Percentiles rank a stretch among this genome's conserved stretches.
Evolutionary conservation across 2,329 filamentous ascomycete species (phyloP).

Genomic region (Podosphaera fusca): DNA sequence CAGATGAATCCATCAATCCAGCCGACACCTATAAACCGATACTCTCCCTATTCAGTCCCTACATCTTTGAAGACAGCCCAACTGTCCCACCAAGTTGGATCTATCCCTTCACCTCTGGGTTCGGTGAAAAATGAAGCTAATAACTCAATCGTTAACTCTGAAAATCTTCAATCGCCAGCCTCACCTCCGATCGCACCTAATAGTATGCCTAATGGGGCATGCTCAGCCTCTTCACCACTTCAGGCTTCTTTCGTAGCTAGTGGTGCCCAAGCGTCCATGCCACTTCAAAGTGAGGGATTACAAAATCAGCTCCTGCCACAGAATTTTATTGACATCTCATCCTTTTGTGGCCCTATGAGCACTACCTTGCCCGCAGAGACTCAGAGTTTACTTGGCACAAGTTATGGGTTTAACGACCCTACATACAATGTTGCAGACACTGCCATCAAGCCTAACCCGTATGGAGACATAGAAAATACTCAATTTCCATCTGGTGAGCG

Average conservation of each 20-base stretch:
- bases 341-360: constrained; percentile 16
- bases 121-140: not conserved
- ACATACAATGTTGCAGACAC: constrained; percentile 23
- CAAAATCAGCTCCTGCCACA: not conserved
- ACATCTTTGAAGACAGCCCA: constrained; percentile 14
- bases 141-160: not conserved
- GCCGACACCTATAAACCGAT: constrained; percentile 15
- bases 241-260: constrained; percentile 10
- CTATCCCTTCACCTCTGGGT: constrained; percentile 2
- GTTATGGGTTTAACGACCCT: constrained; percentile 22
- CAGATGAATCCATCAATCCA: not conserved
- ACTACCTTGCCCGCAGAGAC: constrained; percentile 27
- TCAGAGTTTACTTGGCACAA: constrained; percentile 26
- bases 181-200: not conserved
- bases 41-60: constrained; percentile 20
- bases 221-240: constrained; percentile 6
- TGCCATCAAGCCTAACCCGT: constrained; percentile 8
- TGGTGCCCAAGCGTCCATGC: constrained; percentile 3
- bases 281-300: not conserved
- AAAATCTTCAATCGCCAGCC: constrained; percentile 1
- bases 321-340: not conserved
- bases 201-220: constrained; percentile 4
- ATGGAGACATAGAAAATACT: constrained; percentile 7
- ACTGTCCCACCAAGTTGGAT: constrained; percentile 18
- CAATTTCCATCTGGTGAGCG: constrained; percentile 1